Conservation (phyloP, 2,329 filamentous ascomycete genomes). For the Penicillium brevicompactum region DNA sequence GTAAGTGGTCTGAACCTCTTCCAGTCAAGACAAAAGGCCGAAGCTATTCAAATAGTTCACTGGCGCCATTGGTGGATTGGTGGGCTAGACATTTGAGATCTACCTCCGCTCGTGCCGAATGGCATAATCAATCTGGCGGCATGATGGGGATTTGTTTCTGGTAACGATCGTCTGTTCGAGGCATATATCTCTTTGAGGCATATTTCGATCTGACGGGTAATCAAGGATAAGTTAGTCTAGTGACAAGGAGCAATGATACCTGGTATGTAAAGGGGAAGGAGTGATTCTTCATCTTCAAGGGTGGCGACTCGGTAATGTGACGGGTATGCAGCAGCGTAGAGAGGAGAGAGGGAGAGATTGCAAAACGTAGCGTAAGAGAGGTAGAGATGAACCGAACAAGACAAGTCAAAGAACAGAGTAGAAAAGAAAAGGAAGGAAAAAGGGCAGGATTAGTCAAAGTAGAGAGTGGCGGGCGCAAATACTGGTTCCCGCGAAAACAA, state of each 20-base stretch:
- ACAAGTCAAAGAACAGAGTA: background rate
- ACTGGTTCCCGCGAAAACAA: constrained; percentile 23
- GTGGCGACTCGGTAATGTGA: constrained; percentile 11
- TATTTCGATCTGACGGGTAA: background rate
- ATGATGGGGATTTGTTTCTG: background rate
- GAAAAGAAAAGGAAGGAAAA: constrained; percentile 6
- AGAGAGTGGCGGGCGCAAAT: constrained; percentile 17
- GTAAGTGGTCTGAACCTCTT: background rate
- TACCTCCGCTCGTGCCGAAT: constrained; percentile 10
- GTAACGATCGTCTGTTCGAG: background rate
- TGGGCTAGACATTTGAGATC: constrained; percentile 8
- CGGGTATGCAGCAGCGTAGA: background rate
- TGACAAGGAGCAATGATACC: constrained; percentile 4
- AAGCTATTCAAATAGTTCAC: constrained; percentile 14
- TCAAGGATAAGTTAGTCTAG: background rate
- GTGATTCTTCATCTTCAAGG: background rate
- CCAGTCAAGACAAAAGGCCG: constrained; percentile 6
- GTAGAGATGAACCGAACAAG: background rate
- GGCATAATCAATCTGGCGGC: constrained; percentile 2
- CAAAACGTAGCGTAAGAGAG: background rate
- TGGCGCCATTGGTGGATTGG: constrained; percentile 9
- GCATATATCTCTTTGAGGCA: background rate
- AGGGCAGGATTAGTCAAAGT: constrained; percentile 17
- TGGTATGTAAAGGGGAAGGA: constrained; percentile 10
- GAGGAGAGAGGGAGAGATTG: constrained; percentile 2